Percentiles rank a stretch among this genome's conserved stretches.
phyloP scores from a whole-genome alignment of 805 yeast species.

The Starmera pachycereana region DNA sequence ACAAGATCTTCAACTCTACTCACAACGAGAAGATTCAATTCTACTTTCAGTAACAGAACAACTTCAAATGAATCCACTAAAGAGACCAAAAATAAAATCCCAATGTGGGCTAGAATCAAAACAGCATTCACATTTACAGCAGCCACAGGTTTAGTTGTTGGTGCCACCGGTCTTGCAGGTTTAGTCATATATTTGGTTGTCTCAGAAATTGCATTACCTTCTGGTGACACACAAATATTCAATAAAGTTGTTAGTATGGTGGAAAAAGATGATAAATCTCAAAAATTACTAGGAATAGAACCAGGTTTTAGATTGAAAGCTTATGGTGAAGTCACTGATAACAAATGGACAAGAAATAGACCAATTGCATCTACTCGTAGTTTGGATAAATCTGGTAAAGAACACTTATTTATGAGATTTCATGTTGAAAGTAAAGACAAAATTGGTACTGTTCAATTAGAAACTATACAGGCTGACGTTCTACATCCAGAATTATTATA shows the following conservation, averaged over 20 bases:
- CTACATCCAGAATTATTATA: slow-evolving; percentile 62
- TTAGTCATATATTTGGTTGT: slow-evolving; percentile 63
- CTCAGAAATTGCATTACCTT: slow-evolving; percentile 76
- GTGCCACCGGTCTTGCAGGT: slow-evolving; percentile 60
- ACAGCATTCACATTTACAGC: slow-evolving; percentile 52
- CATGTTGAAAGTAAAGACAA: slow-evolving; percentile 65
- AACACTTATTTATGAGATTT: slow-evolving; percentile 75
- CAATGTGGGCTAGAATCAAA: slow-evolving; percentile 36
- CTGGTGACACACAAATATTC: slow-evolving; percentile 86
- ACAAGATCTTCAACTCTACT: no score
- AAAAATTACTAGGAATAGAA: slow-evolving; percentile 36
- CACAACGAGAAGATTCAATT: no score
- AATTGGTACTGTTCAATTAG: slow-evolving; percentile 67
- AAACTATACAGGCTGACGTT: slow-evolving; percentile 59
- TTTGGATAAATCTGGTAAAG: slow-evolving; percentile 66
- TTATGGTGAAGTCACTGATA: slow-evolving; percentile 61
- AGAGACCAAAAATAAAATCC: slow-evolving; percentile 18
- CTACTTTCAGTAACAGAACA: no score
- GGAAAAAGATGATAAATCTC: slow-evolving; percentile 55
- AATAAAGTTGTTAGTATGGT: slow-evolving; percentile 74
- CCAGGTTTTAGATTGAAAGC: slow-evolving; percentile 63
- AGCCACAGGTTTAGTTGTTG: slow-evolving; percentile 53
- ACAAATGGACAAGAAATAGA: slow-evolving; percentile 82
- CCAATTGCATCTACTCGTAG: slow-evolving; percentile 65
- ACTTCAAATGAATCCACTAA: no score